Conservation (phyloP, 2,329 filamentous ascomycete species). For the Colletotrichum abscissum region DNA sequence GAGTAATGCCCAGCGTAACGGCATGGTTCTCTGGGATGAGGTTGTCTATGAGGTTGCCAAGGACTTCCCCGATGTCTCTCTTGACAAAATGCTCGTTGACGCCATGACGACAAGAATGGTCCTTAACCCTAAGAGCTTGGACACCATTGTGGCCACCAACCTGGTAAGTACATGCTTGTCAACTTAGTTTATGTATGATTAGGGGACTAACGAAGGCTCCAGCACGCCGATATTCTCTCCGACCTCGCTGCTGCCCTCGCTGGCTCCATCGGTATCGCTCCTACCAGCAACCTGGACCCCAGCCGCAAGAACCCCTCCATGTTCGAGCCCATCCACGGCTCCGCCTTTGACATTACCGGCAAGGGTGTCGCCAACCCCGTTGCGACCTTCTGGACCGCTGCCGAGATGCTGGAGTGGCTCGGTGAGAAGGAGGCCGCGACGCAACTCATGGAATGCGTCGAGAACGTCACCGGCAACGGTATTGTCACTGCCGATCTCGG, state of each 20-base stretch:
- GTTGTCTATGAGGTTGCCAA: slow-evolving; percentile 64
- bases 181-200: background rate
- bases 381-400: slow-evolving; percentile 64
- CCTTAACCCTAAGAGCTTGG: slow-evolving; percentile 65
- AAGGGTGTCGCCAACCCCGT: slow-evolving; percentile 65
- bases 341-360: slow-evolving; percentile 65
- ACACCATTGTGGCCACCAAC: slow-evolving; percentile 74
- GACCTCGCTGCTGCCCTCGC: slow-evolving; percentile 75
- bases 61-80: slow-evolving; percentile 69
- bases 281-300: slow-evolving; percentile 73
- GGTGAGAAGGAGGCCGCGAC: slow-evolving; percentile 59
- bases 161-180: slow-evolving; percentile 47
- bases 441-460: slow-evolving; percentile 59
- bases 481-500: slow-evolving; percentile 63
- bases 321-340: slow-evolving; percentile 69
- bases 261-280: slow-evolving; percentile 76
- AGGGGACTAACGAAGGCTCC: background rate
- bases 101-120: slow-evolving; percentile 64
- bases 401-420: slow-evolving; percentile 65
- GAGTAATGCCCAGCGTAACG: slow-evolving; percentile 73
- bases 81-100: slow-evolving; percentile 74
- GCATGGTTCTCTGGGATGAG: slow-evolving; percentile 77
- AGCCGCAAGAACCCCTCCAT: slow-evolving; percentile 60
- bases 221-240: slow-evolving; percentile 70
- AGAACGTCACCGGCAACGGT: slow-evolving; percentile 59